A percentile compares a stretch with the other conserved stretches of the same genome.
These are phyloP conservation scores for Coemansia sp. DNA, from an alignment of 192 early-diverging fungal genomes.

Conservation along the genomic window DNA sequence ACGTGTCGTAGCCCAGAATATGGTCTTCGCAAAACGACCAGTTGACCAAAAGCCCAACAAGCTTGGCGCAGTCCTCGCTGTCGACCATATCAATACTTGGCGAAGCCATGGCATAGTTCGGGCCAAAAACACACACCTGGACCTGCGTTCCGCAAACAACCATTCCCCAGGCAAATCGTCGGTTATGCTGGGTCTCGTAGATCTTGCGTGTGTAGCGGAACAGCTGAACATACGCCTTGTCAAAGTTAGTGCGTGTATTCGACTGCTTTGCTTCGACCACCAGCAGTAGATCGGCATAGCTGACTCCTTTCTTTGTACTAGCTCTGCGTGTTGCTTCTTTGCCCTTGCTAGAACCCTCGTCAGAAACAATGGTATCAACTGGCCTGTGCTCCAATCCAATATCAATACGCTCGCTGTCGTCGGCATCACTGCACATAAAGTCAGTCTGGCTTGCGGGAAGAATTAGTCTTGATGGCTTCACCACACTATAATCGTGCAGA, in stretches of 20 bases:
- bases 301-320: neutral
- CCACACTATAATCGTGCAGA: too few species aligned
- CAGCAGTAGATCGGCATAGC: neutral
- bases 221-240: slow-evolving; percentile 11
- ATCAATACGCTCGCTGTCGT: slow-evolving; percentile 1
- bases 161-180: slow-evolving; percentile 26
- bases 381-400: neutral
- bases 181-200: slow-evolving; percentile 11
- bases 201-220: slow-evolving; percentile 7
- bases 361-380: neutral
- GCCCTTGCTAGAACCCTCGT: neutral
- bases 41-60: slow-evolving; percentile 13
- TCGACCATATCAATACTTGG: slow-evolving; percentile 8
- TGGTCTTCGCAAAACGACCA: slow-evolving; percentile 12
- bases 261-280: slow-evolving; percentile 5
- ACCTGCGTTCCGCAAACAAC: slow-evolving; percentile 9
- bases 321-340: neutral
- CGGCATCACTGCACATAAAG: slow-evolving; percentile 4
- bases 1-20: slow-evolving; percentile 10
- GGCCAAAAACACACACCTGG: neutral
- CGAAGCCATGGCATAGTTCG: slow-evolving; percentile 7
- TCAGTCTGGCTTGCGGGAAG: neutral
- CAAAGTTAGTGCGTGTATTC: neutral
- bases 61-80: neutral
- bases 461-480: neutral